Evolutionary conservation across 345 rosid genomes (phyloP), one percentile per base, ranked within the genome.

Genomic region (Mangifera indica): DNA sequence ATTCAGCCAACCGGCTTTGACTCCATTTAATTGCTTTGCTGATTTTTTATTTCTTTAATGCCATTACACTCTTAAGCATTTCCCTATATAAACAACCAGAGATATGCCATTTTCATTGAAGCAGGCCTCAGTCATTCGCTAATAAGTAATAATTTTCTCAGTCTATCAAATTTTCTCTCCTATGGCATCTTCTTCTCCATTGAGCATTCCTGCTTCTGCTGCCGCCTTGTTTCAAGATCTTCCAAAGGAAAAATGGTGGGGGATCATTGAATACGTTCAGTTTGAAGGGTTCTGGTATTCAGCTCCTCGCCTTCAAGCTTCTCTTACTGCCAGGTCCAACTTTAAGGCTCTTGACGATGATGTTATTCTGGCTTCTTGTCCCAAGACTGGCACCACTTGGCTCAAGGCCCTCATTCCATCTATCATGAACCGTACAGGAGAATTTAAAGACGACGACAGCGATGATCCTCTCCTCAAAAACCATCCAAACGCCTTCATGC

Each of bases 301-400:
- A 21, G 63, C 46, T 9, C 54, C 54, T 20, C 34, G 42, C 45
- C 45, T 57, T 14, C 29, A 46, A 66, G 70, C 48, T 8, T n/a
- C 52, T 44, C 25, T 58, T 4, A 7, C 62, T 10, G 40, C 40
- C 25, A 58, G 32, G 17, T 12, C 62, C 4, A 7, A 58, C 32
- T 58, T 58, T 24, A 7, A 58, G 7, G 62, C 62, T 4, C 32
- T 6, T 0, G 37, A 58, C 25, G 62, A 58, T 25, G 66, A 73
- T 46, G 29, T 65, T 17, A n/a, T 65, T 32, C 21, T 66, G 14
- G 46, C 76, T 56, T 55, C 58, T 0, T 73, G 11, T 34, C 70
- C 70, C 7, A 57, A 73, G 51, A 73, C 76, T 2, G 66, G 71
- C 65, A 56, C 58, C 17, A 57, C 71, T 11, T 65, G 76, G 76